These are phyloP conservation scores for Alliaria petiolata DNA, from an alignment of 345 rosid genomes.

Conservation along the genomic window DNA sequence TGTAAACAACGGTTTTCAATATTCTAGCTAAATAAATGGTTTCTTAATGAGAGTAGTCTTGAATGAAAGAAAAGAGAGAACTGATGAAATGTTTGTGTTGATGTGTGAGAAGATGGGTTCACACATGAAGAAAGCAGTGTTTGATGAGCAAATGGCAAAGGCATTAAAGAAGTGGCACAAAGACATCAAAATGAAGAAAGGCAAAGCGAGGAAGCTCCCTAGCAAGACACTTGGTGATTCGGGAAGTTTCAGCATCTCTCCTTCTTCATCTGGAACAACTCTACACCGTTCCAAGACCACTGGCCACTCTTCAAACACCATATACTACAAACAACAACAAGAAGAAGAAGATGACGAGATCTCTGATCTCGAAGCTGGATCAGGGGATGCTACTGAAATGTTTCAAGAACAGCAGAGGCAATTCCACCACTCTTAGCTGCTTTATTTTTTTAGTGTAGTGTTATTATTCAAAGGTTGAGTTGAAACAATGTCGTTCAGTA, in stretches of 20 bases:
- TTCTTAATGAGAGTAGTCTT: background rate
- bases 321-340: slow-evolving; percentile 32
- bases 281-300: slow-evolving; percentile 77
- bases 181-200: slow-evolving; percentile 64
- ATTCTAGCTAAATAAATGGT: no score
- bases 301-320: slow-evolving; percentile 53
- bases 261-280: slow-evolving; percentile 29
- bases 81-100: background rate
- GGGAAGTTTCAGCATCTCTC: slow-evolving; percentile 27
- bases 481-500: background rate
- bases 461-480: background rate
- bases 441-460: background rate
- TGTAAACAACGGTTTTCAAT: background rate
- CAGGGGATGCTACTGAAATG: background rate
- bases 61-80: background rate
- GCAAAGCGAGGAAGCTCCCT: slow-evolving; percentile 31
- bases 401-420: background rate
- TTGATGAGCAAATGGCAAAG: slow-evolving; percentile 85
- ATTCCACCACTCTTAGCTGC: slow-evolving; percentile 6
- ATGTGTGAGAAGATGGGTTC: slow-evolving; percentile 55
- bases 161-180: slow-evolving; percentile 93
- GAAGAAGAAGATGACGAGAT: slow-evolving; percentile 34
- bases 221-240: slow-evolving; percentile 45
- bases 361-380: slow-evolving; percentile 55
- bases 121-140: slow-evolving; percentile 79